These are phyloP conservation scores for Sugiyamaella xylanicola DNA, from an alignment of 1,139 yeast species.

Conservation along the genomic window DNA sequence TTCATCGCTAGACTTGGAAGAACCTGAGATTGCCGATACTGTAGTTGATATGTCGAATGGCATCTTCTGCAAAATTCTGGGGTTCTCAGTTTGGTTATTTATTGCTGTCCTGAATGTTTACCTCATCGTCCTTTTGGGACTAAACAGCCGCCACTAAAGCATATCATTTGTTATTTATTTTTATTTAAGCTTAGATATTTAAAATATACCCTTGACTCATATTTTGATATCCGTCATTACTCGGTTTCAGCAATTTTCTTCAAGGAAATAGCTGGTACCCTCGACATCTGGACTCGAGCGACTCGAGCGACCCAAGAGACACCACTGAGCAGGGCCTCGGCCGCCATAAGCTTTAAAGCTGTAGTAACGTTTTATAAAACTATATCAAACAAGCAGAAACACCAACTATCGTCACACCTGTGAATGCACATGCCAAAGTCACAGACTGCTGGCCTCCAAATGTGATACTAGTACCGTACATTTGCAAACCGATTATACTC, in stretches of 20 bases:
- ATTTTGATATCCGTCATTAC: not conserved
- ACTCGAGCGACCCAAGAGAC: too few species aligned
- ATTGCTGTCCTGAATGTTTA: slow-evolving; percentile 66
- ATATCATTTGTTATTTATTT: not conserved
- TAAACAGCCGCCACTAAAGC: slow-evolving; percentile 11
- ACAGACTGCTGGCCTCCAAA: slow-evolving; percentile 57
- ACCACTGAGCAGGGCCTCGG: too few species aligned
- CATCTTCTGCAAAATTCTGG: slow-evolving; percentile 56
- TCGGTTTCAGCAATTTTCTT: too few species aligned
- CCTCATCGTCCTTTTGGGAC: slow-evolving; percentile 65
- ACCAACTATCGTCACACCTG: slow-evolving; percentile 40
- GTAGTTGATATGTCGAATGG: slow-evolving; percentile 56
- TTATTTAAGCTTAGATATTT: not conserved
- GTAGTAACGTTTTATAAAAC: not conserved
- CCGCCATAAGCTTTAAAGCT: too few species aligned
- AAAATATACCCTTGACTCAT: not conserved
- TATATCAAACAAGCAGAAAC: slow-evolving; percentile 23
- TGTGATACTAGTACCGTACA: slow-evolving; percentile 76
- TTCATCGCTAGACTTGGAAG: slow-evolving; percentile 23
- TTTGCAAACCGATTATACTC: slow-evolving; percentile 75
- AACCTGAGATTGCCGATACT: slow-evolving; percentile 15
- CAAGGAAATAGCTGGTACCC: too few species aligned
- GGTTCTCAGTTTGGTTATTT: slow-evolving; percentile 61
- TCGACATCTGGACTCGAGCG: too few species aligned
- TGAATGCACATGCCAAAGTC: slow-evolving; percentile 38